Base-by-base conservation (phyloP, 2,329 filamentous ascomycete species). In the Pseudocercospora macadamiae region DNA sequence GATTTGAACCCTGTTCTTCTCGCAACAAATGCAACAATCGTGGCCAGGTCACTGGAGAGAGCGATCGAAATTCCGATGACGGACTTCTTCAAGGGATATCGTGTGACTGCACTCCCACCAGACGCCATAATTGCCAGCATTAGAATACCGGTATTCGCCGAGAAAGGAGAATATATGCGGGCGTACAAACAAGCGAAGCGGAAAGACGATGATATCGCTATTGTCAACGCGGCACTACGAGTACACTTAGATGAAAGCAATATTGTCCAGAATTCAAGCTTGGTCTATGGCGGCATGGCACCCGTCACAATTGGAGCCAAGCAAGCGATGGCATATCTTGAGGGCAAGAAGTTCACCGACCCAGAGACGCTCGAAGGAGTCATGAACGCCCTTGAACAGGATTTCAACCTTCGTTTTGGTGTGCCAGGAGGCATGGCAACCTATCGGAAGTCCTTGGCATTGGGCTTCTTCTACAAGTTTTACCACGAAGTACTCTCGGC, bases 381-480 rank as follows among this genome's bases (percentile, higher is more conserved):
- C 4, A 97, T 97, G 91, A 89, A 86, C 66, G 89, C 91, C 0
- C 79, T 99, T n/a, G 93, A 91, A 63, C 81, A 85, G 52, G 95
- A 97, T 70, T 99, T 99, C 70, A 86, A 96, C 71, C 81, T 99
- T 26, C 82, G 85, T 3, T 97, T 96, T 68, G 88, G 92, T 54
- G 95, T 99, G 0, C 95, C 93, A 0, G 95, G 95, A 65, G 95
- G 95, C 34, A 99, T 99, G 95, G 93, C 95, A 0, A 96, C 92
- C 1, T 99, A 97, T 71, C 83, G 95, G 25, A 96, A 95, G 73
- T 90, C 92, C 0, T 79, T 99, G 7, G 93, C 95, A 0, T 80
- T 97, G 53, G 88, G 93, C 2, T 96, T 99, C 81, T 97, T 97
- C 77, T 97, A 97, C 76, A 88, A 92, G 36, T 99, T 97, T 75